phyloP scores from a whole-genome alignment of 2,329 filamentous ascomycete species.

The Botrytis pseudocinerea region DNA sequence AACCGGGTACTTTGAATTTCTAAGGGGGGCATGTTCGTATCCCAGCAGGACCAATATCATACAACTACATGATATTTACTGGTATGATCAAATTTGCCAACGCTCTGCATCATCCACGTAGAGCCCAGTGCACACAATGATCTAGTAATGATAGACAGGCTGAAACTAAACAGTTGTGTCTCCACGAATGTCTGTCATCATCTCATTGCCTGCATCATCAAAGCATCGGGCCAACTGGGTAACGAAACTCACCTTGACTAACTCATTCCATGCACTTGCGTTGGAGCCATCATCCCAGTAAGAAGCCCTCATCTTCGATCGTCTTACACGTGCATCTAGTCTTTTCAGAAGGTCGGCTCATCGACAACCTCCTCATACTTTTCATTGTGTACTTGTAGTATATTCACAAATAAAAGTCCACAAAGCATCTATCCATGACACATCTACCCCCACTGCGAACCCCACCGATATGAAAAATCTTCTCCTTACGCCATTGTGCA shows the following conservation, averaged over 20 bases:
- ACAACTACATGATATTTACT: neutral
- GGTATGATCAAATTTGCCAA: neutral
- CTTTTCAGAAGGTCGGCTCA: neutral
- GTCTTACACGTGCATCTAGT: neutral
- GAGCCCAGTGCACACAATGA: neutral
- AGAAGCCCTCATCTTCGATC: neutral
- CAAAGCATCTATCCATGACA: neutral
- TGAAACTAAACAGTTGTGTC: neutral
- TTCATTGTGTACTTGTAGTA: slow-evolving; percentile 6
- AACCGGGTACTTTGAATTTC: neutral
- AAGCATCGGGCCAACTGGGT: neutral
- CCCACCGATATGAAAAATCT: slow-evolving; percentile 9
- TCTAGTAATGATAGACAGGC: neutral
- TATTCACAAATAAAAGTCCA: neutral
- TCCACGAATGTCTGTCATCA: neutral
- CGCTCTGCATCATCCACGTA: neutral
- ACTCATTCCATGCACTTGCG: neutral
- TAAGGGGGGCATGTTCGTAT: neutral
- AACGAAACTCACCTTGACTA: neutral
- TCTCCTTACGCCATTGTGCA: slow-evolving; percentile 6
- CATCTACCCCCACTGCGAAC: neutral
- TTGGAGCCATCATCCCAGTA: neutral
- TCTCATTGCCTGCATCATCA: neutral
- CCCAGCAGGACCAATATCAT: neutral
- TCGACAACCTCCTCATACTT: neutral